Conservation (phyloP, 2,329 filamentous ascomycete species). For the Fusarium sarcochroum region DNA sequence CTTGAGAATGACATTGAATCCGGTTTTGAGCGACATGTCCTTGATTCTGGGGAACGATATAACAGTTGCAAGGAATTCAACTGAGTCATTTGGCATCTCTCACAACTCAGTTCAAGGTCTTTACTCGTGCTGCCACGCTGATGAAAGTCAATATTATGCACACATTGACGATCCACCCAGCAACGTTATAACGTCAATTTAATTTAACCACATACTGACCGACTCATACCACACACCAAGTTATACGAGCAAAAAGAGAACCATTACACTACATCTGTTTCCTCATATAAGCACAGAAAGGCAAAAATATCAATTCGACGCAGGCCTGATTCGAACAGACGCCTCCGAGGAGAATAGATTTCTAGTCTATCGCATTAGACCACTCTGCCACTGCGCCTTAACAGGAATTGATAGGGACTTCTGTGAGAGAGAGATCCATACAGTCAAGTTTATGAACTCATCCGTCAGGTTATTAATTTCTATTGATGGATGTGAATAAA, state of each 20-base stretch:
- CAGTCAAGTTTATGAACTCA: too few relatives aligned
- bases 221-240: background rate
- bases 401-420: background rate
- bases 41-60: background rate
- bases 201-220: too few relatives aligned
- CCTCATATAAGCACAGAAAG: background rate
- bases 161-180: slow-evolving; percentile 5
- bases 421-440: rapidly evolving
- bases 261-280: too few relatives aligned
- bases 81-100: background rate
- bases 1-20: slow-evolving; percentile 4
- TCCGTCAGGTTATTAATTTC: too few relatives aligned
- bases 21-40: background rate
- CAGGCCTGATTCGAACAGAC: slow-evolving; percentile 50
- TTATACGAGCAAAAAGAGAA: slow-evolving; percentile 3
- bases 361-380: slow-evolving; percentile 51
- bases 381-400: slow-evolving; percentile 48
- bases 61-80: background rate
- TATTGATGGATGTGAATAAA: too few relatives aligned
- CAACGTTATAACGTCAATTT: background rate
- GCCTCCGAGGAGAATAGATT: slow-evolving; percentile 49
- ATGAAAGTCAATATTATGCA: slow-evolving; percentile 5
- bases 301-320: slow-evolving; percentile 40
- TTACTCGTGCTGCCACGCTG: background rate
- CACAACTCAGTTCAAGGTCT: background rate